These are phyloP conservation scores for Ophiostoma populinum DNA, from an alignment of 2,329 filamentous ascomycete species.

Conservation along the genomic window DNA sequence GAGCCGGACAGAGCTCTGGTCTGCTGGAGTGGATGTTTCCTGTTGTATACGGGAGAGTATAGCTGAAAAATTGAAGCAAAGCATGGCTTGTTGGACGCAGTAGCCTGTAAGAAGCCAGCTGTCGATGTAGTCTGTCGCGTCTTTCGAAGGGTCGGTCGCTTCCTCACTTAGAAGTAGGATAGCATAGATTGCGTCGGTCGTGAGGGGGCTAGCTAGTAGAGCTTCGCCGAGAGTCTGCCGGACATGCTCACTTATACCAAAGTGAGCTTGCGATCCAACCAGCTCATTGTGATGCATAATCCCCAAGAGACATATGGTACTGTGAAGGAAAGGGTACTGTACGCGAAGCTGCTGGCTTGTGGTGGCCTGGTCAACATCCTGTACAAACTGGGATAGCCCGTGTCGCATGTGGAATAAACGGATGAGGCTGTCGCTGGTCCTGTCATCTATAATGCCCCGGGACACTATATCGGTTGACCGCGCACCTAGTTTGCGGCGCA, in stretches of 20 bases:
- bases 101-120: slow-evolving; percentile 1
- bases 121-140: slow-evolving; percentile 2
- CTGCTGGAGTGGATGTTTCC: neutral
- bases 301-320: neutral
- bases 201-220: neutral
- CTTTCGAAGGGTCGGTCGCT: neutral
- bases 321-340: slow-evolving; percentile 1
- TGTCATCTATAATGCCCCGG: neutral
- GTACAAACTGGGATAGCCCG: neutral
- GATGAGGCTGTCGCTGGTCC: neutral
- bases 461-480: slow-evolving; percentile 1
- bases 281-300: neutral
- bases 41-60: neutral
- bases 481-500: neutral
- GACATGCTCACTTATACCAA: neutral
- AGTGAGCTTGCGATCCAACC: neutral
- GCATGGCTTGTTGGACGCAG: slow-evolving; percentile 1
- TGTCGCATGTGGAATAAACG: neutral
- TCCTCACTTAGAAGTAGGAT: slow-evolving; percentile 1
- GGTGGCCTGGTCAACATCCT: neutral
- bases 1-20: neutral
- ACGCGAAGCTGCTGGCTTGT: neutral
- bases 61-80: slow-evolving; percentile 1
- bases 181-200: neutral
- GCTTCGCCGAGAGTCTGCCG: slow-evolving; percentile 1